A percentile compares a stretch with the other conserved stretches of the same genome.
These are phyloP conservation scores for Intubia oerlemansii DNA, from an alignment of 2,329 filamentous ascomycete genomes.

Conservation along the genomic window DNA sequence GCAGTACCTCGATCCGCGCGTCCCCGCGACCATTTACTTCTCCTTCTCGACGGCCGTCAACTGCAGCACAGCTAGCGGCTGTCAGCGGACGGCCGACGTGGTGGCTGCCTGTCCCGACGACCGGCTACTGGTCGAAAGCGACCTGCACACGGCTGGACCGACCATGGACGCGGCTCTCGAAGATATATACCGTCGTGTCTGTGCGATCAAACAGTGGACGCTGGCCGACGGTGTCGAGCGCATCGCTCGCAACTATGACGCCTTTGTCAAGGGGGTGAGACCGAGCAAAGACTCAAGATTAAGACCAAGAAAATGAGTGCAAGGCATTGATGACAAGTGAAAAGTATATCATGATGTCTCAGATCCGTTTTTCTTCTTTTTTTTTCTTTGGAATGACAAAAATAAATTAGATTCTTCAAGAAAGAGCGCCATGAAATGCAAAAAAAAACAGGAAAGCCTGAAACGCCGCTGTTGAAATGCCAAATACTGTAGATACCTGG, in stretches of 20 bases:
- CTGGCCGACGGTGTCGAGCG: slow-evolving; percentile 47
- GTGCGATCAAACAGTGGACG: slow-evolving; percentile 55
- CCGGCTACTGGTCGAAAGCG: slow-evolving; percentile 69
- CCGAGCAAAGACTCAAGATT: not conserved
- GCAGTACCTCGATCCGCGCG: slow-evolving; percentile 52
- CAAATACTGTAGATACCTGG: too few relatives aligned
- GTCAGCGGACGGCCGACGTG: slow-evolving; percentile 34
- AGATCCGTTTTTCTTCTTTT: too few relatives aligned
- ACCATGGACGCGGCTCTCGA: slow-evolving; percentile 62
- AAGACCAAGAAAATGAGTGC: not conserved
- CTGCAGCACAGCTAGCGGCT: slow-evolving; percentile 30
- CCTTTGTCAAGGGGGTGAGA: slow-evolving; percentile 50
- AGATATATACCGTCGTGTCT: slow-evolving; percentile 55
- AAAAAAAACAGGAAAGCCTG: not conserved
- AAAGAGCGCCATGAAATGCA: not conserved
- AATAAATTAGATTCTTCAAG: not conserved
- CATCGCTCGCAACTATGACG: slow-evolving; percentile 54
- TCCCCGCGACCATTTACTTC: slow-evolving; percentile 64
- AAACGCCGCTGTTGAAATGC: too few relatives aligned
- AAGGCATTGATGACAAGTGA: not conserved
- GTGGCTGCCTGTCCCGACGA: slow-evolving; percentile 57
- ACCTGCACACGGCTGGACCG: slow-evolving; percentile 63
- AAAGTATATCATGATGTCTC: not conserved
- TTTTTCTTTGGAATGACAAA: not conserved
- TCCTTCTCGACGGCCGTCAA: slow-evolving; percentile 81